Evolutionary conservation across 169 alveolate species (phyloP), one percentile per base, ranked within the genome.

Genomic region (Blepharisma undulans): DNA sequence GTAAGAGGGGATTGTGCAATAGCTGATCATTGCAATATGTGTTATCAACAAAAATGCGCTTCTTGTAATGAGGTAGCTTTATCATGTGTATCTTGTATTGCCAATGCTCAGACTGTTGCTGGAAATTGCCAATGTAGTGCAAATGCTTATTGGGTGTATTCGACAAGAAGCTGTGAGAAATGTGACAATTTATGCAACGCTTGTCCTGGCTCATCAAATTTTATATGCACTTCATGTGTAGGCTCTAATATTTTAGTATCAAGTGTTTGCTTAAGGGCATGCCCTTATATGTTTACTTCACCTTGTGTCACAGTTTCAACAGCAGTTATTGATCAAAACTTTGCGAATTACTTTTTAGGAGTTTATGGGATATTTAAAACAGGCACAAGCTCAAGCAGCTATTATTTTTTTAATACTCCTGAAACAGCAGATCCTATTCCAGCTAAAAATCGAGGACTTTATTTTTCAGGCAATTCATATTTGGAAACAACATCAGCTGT

Each of bases 341-440:
- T 16, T 21, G 21, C 16, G 25, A 18, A 16, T 66, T 16, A 21
- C 25, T 66, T 18, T 66, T 16, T 16, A 21, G 25, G 16, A n/a
- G 76, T 16, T 16, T 66, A 66, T 19, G n/a, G n/a, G n/a, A n/a
- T n/a, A n/a, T 76, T 76, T n/a, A 21, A 76, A 76, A 76, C 34
- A 12, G 84, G 84, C 16, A 32, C 84, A 14, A 76, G 22, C 25
- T 76, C 84, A 21, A 21, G 34, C 18, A 76, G 74, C 25, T 80
- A 80, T 22, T 19, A 18, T 10, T 72, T 72, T 80, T 80, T 80
- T 80, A 80, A 80, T 33, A 80, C 22, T 22, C 74, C 74, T 16
- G 88, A 80, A 80, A 80, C 22, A 16, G 88, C 22, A 27, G 88
- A 80, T 22, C 88, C 88, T 14, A 25, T 80, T 25, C 74, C 88